phyloP scores from a whole-genome alignment of 169 alveolate genomes.

The Plasmodium yoelii region DNA sequence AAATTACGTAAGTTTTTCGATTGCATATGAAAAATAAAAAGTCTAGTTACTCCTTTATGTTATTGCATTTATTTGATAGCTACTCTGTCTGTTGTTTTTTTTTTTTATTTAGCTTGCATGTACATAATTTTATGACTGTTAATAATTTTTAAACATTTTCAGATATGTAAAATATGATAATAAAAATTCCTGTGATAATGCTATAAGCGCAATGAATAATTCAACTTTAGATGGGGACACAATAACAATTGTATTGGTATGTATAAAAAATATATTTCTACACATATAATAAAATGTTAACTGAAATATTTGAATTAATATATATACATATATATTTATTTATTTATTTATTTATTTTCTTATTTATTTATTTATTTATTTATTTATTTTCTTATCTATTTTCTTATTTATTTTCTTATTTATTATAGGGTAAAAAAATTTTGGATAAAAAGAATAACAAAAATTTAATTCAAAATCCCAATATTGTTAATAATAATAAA shows the following conservation, averaged over 20 bases:
- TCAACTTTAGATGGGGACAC: constrained; percentile 41
- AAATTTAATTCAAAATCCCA: constrained; percentile 17
- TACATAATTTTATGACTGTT: not conserved
- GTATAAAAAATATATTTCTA: not conserved
- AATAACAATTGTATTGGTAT: constrained; percentile 32
- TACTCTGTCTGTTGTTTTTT: too few species aligned
- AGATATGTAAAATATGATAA: constrained; percentile 56
- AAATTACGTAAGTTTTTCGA: constrained; percentile 40
- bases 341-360: not conserved
- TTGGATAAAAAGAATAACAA: constrained; percentile 40
- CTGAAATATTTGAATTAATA: not conserved
- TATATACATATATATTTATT: too few species aligned
- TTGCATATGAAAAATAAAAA: not conserved
- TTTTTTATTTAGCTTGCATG: not conserved
- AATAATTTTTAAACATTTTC: not conserved
- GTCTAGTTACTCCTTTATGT: not conserved
- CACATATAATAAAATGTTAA: not conserved
- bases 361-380: too few species aligned
- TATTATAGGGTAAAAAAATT: constrained; percentile 41
- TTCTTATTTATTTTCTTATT: not conserved
- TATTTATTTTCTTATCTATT: not conserved
- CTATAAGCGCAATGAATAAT: constrained; percentile 45
- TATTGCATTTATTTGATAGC: not conserved
- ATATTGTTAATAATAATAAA: constrained; percentile 35
- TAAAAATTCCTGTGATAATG: constrained; percentile 60